Evolutionary conservation across 2,329 filamentous ascomycete genomes (phyloP).

Genomic region (Penicillium fuscoglaucum): DNA sequence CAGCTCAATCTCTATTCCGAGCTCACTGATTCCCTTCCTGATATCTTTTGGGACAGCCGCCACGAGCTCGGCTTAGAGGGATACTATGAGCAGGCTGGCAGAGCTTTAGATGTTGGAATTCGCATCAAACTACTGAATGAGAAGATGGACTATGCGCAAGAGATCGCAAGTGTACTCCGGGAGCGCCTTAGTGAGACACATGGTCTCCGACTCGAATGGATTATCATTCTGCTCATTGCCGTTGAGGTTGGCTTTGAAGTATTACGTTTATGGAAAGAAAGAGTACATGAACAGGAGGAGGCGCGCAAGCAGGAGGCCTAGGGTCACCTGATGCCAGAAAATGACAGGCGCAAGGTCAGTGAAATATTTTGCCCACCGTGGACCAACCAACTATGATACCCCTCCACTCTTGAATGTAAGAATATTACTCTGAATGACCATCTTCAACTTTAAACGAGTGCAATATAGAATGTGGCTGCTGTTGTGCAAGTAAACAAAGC

Average conservation of each 20-base stretch:
- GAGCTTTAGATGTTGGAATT: conserved; percentile 85
- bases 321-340: neutral
- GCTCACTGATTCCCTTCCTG: conserved; percentile 88
- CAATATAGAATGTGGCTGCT: neutral
- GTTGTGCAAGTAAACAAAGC: neutral
- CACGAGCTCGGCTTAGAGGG: conserved; percentile 87
- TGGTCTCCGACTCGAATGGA: conserved; percentile 84
- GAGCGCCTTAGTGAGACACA: conserved; percentile 91
- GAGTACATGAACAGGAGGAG: conserved; percentile 41
- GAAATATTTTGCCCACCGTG: neutral
- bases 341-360: neutral
- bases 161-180: conserved; percentile 85
- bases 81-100: conserved; percentile 92
- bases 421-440: neutral
- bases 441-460: neutral
- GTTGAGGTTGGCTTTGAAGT: conserved; percentile 91
- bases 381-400: conserved; percentile 17
- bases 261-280: conserved; percentile 68
- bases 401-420: conserved; percentile 15
- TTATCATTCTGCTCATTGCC: conserved; percentile 90
- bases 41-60: conserved; percentile 93
- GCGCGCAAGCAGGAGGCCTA: conserved; percentile 6
- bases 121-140: conserved; percentile 90
- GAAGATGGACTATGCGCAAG: conserved; percentile 96
- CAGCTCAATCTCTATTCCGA: conserved; percentile 97